Conservation (phyloP, 83 land plant genomes). For the Thuja plicata region DNA sequence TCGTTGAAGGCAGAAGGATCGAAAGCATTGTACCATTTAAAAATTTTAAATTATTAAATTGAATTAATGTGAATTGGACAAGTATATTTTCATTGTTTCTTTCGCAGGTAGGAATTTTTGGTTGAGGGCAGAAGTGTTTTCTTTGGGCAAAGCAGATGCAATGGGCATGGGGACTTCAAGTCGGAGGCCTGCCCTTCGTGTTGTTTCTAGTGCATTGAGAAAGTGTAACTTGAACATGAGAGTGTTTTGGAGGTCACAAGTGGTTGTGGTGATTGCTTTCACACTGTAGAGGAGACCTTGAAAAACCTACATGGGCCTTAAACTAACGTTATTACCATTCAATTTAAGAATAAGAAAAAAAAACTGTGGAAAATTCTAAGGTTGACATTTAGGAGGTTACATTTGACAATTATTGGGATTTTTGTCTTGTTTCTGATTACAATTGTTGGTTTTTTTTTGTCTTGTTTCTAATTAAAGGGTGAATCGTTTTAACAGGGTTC, state of each 20-base stretch:
- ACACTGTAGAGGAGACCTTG: not conserved
- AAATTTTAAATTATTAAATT: not conserved
- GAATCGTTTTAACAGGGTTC: no score
- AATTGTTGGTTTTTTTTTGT: no score
- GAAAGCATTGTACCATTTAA: not conserved
- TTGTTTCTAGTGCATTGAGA: not conserved
- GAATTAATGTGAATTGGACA: not conserved
- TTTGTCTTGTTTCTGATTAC: no score
- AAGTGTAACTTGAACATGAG: not conserved
- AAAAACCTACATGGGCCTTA: not conserved
- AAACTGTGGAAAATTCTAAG: not conserved
- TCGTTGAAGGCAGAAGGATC: not conserved
- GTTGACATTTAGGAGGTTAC: not conserved
- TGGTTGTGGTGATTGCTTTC: not conserved
- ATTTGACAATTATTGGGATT: not conserved
- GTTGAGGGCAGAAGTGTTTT: not conserved
- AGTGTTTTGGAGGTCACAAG: not conserved
- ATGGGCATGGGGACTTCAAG: not conserved
- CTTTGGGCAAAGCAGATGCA: not conserved
- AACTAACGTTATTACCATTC: not conserved
- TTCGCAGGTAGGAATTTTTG: not conserved
- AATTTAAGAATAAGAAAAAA: not conserved
- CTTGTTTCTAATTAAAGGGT: no score
- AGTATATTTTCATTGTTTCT: not conserved
- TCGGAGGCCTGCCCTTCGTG: not conserved